Evolutionary conservation across 2,329 filamentous ascomycete genomes (phyloP).

Genomic region (Bipolaris oryzae): DNA sequence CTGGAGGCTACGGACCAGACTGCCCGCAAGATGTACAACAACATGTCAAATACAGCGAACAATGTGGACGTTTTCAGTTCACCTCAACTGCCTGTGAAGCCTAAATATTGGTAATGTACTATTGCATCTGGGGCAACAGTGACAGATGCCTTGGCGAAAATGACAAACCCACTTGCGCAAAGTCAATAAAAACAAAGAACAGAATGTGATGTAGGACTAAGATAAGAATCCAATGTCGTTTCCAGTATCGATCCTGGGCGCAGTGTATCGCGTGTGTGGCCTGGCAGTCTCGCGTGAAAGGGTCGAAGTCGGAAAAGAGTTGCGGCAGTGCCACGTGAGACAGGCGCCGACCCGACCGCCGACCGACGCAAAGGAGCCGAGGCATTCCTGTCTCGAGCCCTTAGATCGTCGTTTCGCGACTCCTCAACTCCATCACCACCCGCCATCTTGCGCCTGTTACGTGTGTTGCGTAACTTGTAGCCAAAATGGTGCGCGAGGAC

Average conservation of each 20-base stretch:
- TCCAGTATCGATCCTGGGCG: background rate
- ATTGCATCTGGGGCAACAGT: too few species aligned
- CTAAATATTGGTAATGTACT: background rate
- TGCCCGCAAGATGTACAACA: too few species aligned
- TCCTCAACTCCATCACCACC: constrained; percentile 16
- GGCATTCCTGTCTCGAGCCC: constrained; percentile 24
- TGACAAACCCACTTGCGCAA: background rate
- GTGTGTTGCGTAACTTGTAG: constrained; percentile 26
- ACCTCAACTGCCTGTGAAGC: too few species aligned
- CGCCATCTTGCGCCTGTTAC: constrained; percentile 17
- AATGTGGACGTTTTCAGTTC: too few species aligned
- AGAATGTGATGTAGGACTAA: background rate
- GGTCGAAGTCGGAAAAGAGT: constrained; percentile 10
- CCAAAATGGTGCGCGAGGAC: constrained; percentile 91
- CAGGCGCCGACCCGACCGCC: constrained; percentile 15
- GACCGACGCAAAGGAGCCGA: constrained; percentile 16
- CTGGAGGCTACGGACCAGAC: too few species aligned
- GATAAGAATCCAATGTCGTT: background rate
- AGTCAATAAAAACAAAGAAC: too few species aligned
- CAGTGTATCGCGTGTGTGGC: background rate
- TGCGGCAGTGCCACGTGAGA: constrained; percentile 16
- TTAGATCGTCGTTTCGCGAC: constrained; percentile 23
- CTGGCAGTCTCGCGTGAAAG: constrained; percentile 6
- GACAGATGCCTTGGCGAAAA: background rate
- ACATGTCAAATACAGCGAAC: too few species aligned